Evolutionary conservation across 192 early-diverging fungal species (phyloP).

Genomic region (Rhizophlyctis rosea): DNA sequence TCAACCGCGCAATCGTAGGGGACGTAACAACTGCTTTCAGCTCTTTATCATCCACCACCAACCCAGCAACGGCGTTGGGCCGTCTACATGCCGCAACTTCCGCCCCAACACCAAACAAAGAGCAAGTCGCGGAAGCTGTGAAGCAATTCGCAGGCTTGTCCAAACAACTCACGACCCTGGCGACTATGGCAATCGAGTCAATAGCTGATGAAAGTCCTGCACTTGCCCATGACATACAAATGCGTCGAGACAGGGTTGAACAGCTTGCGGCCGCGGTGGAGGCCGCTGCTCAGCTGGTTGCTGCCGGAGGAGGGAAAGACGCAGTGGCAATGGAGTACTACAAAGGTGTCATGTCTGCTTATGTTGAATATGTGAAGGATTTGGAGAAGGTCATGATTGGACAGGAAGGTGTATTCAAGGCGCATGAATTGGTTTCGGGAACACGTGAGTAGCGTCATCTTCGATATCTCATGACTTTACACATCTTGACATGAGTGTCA

Average conservation of each 20-base stretch:
- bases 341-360: slow-evolving; percentile 20
- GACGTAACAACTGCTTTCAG: slow-evolving; percentile 17
- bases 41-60: slow-evolving; percentile 12
- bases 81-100: slow-evolving; percentile 18
- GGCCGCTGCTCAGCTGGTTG: slow-evolving; percentile 21
- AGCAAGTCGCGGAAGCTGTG: slow-evolving; percentile 20
- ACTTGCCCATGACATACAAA: slow-evolving; percentile 19
- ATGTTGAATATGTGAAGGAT: slow-evolving; percentile 31
- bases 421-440: slow-evolving; percentile 34
- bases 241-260: slow-evolving; percentile 9
- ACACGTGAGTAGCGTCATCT: slow-evolving; percentile 28
- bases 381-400: slow-evolving; percentile 28
- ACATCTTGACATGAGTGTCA: too few relatives aligned
- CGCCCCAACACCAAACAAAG: slow-evolving; percentile 5
- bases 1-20: slow-evolving; percentile 27
- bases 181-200: slow-evolving; percentile 18
- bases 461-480: too few relatives aligned
- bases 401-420: slow-evolving; percentile 41
- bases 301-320: slow-evolving; percentile 21
- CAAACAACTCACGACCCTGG: slow-evolving; percentile 1
- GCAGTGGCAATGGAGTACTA: slow-evolving; percentile 21
- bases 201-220: slow-evolving; percentile 10
- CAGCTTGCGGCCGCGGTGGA: slow-evolving; percentile 15
- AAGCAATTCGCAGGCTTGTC: slow-evolving; percentile 8
- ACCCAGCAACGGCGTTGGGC: slow-evolving; percentile 12